Base-by-base conservation (phyloP, 2,329 filamentous ascomycete genomes). In the Akanthomyces muscarius region DNA sequence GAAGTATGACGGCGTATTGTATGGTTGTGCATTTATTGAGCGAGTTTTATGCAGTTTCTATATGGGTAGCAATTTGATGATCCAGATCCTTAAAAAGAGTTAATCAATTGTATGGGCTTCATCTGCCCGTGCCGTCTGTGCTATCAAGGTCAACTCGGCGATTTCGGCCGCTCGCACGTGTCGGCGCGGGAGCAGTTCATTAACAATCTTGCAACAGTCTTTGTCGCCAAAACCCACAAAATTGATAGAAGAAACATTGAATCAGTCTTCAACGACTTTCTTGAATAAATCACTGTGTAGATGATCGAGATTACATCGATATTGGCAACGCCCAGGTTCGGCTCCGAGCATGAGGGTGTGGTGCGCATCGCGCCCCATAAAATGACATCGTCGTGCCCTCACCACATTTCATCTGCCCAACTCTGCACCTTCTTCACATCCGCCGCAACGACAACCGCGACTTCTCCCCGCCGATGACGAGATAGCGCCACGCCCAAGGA, bases 331-430 rank as follows among this genome's bases (percentile, higher is more conserved):
- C 4, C 30, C 30, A 5, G 25, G 16, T 51, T 45, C 57, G 58
- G 58, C 58, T 53, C 58, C 47, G 58, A 54, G 58, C 48, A 2
- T 11, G 14, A 6, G 45, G 13, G 38, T 55, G 36, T 4, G 1
- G 36, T 41, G 38, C n/a, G 38, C 52, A 21, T 14, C 36, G 8
- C 50, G 58, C 58, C 58, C 58, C 58, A 61, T 61, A 61, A 61
- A 61, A 61, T 54, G 58, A 54, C 58, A 61, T 61, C 36, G 48
- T 30, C 5, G 16, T 28, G n/a, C 30, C 14, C 42, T 25, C 18
- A 28, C 25, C 4, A 23, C 28, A 11, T 36, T 41, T 8, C 8
- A 11, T 11, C 33, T 16, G 16, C 14, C 38, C 13, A 41, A 16
- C 13, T 41, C 14, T 41, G n/a, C 16, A 21, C 42, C 28, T 50